phyloP scores from a whole-genome alignment of 176 grass and related monocot genomes.

The Panicum miliaceum region DNA sequence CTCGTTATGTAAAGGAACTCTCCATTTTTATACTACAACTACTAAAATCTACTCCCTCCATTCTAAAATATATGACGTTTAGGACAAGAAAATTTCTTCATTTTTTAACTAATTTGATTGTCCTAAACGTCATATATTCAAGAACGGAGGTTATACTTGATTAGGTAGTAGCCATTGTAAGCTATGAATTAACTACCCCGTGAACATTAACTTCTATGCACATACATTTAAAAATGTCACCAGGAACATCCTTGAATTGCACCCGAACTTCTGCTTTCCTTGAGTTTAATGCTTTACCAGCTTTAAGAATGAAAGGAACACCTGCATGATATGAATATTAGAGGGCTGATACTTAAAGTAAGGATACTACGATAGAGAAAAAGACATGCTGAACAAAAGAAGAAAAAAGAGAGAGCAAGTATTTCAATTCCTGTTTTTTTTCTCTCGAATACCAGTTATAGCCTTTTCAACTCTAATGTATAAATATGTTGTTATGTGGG shows the following conservation, averaged over 20 bases:
- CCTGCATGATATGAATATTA: slow-evolving; percentile 62
- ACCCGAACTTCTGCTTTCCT: slow-evolving; percentile 99
- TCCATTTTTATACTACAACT: background rate
- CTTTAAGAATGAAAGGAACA: slow-evolving; percentile 99
- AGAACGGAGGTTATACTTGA: background rate
- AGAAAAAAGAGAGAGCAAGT: background rate
- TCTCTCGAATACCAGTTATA: background rate
- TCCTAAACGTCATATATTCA: too few species aligned
- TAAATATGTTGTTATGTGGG: slow-evolving; percentile 22
- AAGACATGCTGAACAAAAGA: slow-evolving; percentile 17
- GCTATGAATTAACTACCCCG: background rate
- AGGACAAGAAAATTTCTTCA: too few species aligned
- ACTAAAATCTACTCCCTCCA: background rate
- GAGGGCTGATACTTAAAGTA: slow-evolving; percentile 16
- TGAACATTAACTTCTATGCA: slow-evolving; percentile 24
- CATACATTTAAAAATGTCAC: slow-evolving; percentile 98
- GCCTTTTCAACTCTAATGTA: background rate
- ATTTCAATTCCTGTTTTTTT: background rate
- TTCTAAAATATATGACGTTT: too few species aligned
- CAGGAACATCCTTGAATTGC: slow-evolving; percentile 99
- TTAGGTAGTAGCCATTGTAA: slow-evolving; percentile 16
- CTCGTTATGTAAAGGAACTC: slow-evolving; percentile 25
- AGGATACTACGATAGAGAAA: slow-evolving; percentile 23
- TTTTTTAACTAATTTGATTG: too few species aligned
- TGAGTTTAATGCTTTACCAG: slow-evolving; percentile 92